Evolutionary conservation across 2,329 filamentous ascomycete genomes (phyloP).

Genomic region (Fusarium sp.): DNA sequence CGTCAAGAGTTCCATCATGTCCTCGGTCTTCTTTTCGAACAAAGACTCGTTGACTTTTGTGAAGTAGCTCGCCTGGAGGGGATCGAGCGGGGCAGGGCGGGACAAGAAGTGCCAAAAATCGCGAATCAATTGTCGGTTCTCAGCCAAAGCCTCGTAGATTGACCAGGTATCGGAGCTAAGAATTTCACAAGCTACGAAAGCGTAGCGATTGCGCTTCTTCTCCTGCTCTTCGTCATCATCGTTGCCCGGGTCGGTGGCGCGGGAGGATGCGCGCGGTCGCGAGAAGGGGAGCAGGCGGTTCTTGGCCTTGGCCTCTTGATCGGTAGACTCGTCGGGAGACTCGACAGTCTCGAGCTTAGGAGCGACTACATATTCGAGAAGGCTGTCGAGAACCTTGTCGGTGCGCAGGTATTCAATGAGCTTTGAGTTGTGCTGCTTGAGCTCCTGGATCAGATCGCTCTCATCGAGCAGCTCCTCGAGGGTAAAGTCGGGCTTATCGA

Average conservation of each 20-base stretch:
- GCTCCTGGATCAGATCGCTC: constrained; percentile 94
- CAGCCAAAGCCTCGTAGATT: constrained; percentile 92
- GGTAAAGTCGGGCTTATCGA: constrained; percentile 96
- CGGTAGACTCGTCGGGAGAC: constrained; percentile 65
- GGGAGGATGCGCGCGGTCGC: constrained; percentile 68
- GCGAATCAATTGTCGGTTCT: constrained; percentile 82
- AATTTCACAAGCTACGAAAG: constrained; percentile 93
- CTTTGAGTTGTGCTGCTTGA: constrained; percentile 98
- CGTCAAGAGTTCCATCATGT: constrained; percentile 94
- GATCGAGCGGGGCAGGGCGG: constrained; percentile 87
- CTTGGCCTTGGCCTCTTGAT: constrained; percentile 65
- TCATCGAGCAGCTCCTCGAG: constrained; percentile 97
- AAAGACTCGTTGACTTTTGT: constrained; percentile 99
- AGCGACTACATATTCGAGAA: constrained; percentile 93
- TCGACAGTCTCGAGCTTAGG: constrained; percentile 75
- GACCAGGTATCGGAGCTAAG: constrained; percentile 97
- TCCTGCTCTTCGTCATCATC: constrained; percentile 82
- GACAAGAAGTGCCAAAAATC: constrained; percentile 94
- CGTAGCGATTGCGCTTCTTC: constrained; percentile 93
- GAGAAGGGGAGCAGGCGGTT: constrained; percentile 63
- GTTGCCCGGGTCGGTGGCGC: constrained; percentile 62
- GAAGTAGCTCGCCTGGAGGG: constrained; percentile 96
- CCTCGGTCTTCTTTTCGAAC: constrained; percentile 97
- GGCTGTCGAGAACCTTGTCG: constrained; percentile 84
- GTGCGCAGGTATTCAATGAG: constrained; percentile 96